Evolutionary conservation across 805 yeast species (phyloP).

Genomic region (Myxozyma geophila): DNA sequence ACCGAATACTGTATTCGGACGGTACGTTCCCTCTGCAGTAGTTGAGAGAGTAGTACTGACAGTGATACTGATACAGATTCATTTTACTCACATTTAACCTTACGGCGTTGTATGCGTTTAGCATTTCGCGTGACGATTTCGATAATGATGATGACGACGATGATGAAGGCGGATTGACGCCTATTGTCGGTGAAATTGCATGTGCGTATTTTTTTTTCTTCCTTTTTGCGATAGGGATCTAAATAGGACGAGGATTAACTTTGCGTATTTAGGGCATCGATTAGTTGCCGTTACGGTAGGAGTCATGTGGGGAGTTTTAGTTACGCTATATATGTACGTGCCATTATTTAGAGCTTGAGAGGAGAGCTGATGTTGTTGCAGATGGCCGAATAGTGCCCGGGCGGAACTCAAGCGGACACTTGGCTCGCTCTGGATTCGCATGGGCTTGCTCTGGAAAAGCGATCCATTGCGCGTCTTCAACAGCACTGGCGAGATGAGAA

Average conservation of each 20-base stretch:
- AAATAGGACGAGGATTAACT: not conserved
- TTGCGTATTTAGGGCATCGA: conserved; percentile 56
- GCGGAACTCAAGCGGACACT: conserved; percentile 66
- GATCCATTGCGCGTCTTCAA: conserved; percentile 61
- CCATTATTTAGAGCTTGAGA: conserved; percentile 65
- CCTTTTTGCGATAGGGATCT: not conserved
- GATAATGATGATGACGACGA: conserved; percentile 49
- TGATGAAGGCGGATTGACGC: conserved; percentile 71
- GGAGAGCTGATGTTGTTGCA: conserved; percentile 59
- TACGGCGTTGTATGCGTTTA: conserved; percentile 75
- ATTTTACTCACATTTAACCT: conserved; percentile 76
- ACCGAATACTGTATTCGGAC: conserved; percentile 53
- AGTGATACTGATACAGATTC: conserved; percentile 48
- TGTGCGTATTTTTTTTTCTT: conserved; percentile 26
- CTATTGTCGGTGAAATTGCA: conserved; percentile 73
- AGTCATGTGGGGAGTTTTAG: conserved; percentile 72
- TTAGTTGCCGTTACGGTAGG: conserved; percentile 74
- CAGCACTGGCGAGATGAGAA: not conserved
- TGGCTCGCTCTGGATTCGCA: conserved; percentile 72
- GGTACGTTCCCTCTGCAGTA: conserved; percentile 28
- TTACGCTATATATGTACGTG: conserved; percentile 52
- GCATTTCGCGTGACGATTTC: conserved; percentile 59
- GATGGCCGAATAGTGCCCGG: conserved; percentile 74
- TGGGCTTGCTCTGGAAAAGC: conserved; percentile 80
- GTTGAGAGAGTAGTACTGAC: conserved; percentile 58